Evolutionary conservation across 495 filamentous ascomycete genomes (phyloP).

Genomic region (Penicillium canescens): DNA sequence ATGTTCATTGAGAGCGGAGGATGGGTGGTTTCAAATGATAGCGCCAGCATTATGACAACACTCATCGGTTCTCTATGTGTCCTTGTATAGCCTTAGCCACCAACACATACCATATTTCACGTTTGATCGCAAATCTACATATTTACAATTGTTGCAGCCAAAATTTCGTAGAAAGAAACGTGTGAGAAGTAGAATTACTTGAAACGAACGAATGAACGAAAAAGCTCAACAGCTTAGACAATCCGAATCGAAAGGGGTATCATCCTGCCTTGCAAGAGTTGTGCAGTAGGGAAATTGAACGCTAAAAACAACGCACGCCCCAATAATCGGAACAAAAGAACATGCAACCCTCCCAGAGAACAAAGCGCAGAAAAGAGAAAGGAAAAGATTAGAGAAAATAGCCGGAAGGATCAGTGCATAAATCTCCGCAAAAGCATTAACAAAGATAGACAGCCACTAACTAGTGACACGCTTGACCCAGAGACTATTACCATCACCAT

Average conservation of each 20-base stretch:
- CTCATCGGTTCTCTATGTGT: slow-evolving; percentile 1
- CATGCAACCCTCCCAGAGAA: not conserved
- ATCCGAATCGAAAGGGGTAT: slow-evolving; percentile 5
- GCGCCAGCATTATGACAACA: not conserved
- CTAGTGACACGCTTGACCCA: slow-evolving; percentile 77
- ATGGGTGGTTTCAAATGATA: slow-evolving; percentile 6
- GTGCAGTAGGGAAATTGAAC: slow-evolving; percentile 5
- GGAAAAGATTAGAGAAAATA: slow-evolving; percentile 1
- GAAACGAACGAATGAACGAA: not conserved
- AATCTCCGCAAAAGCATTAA: no score
- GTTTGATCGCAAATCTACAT: slow-evolving; percentile 7
- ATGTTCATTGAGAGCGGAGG: slow-evolving; percentile 22
- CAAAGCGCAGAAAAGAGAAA: not conserved
- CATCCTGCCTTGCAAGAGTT: slow-evolving; percentile 4
- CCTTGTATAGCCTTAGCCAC: slow-evolving; percentile 8
- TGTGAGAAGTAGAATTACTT: not conserved
- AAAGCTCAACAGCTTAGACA: not conserved
- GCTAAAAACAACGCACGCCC: slow-evolving; percentile 7
- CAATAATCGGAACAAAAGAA: not conserved
- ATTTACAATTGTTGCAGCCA: not conserved
- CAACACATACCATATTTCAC: slow-evolving; percentile 4
- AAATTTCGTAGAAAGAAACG: not conserved
- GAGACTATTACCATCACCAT: slow-evolving; percentile 68
- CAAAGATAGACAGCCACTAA: slow-evolving; percentile 20
- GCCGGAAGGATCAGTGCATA: not conserved